Evolutionary conservation across 352 stramenopile species (phyloP).

Genomic region (Discostella stelligera): DNA sequence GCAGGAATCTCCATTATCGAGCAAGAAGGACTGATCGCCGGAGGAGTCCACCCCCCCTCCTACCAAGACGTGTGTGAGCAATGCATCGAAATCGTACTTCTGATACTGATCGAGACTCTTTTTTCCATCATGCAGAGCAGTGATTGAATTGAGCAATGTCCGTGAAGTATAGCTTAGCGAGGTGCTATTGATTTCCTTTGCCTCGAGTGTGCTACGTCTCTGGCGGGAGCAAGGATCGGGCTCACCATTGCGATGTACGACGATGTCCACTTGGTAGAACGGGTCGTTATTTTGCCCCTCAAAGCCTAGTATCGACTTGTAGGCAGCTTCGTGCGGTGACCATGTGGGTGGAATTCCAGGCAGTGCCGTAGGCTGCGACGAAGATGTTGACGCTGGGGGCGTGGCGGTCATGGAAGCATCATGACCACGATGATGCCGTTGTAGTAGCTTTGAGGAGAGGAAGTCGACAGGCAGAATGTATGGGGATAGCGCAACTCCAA

Average conservation of each 20-base stretch:
- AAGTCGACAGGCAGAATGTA: conserved; percentile 19
- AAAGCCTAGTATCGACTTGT: conserved; percentile 4
- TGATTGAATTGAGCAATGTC: conserved; percentile 18
- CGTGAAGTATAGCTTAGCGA: conserved; percentile 3
- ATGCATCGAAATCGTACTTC: conserved; percentile 51
- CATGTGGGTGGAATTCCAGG: neutral
- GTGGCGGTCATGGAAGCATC: neutral
- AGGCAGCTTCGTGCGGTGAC: conserved; percentile 1
- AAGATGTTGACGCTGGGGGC: neutral
- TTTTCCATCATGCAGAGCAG: neutral
- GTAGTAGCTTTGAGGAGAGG: neutral
- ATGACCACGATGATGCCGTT: neutral
- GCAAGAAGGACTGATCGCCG: neutral
- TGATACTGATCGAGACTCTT: conserved; percentile 17
- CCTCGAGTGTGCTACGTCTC: neutral
- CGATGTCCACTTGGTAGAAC: conserved; percentile 35
- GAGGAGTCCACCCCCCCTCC: neutral
- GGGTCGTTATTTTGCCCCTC: conserved; percentile 22
- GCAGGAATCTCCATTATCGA: conserved; percentile 11
- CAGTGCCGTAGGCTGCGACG: neutral
- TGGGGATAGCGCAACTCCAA: conserved; percentile 13
- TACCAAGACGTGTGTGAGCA: conserved; percentile 32
- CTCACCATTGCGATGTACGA: conserved; percentile 75
- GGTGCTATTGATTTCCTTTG: neutral
- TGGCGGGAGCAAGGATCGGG: conserved; percentile 47